phyloP scores from a whole-genome alignment of 768 basidiomycete genomes.

The Pleurotus citrinopileatus region DNA sequence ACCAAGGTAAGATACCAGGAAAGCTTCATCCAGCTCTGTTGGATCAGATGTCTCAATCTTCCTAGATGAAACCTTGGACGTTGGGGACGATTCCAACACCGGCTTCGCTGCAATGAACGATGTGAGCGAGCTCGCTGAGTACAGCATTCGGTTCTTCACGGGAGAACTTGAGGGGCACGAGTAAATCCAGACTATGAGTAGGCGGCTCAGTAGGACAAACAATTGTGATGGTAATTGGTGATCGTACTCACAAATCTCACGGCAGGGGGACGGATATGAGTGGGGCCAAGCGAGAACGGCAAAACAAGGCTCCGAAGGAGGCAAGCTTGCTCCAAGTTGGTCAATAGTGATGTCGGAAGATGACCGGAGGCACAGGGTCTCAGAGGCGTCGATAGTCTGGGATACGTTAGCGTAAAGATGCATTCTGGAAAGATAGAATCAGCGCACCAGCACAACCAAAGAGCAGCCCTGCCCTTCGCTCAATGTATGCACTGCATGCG shows the following conservation, averaged over 20 bases:
- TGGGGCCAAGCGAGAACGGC: slow-evolving; percentile 69
- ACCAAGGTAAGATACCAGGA: slow-evolving; percentile 58
- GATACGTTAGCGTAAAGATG: not conserved
- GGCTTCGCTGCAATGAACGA: slow-evolving; percentile 57
- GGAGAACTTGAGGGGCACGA: slow-evolving; percentile 82
- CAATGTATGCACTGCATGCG: slow-evolving; percentile 61
- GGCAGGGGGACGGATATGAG: slow-evolving; percentile 32
- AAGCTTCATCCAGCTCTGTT: slow-evolving; percentile 61
- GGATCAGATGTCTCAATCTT: slow-evolving; percentile 88
- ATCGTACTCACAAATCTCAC: slow-evolving; percentile 55
- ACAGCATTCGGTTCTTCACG: slow-evolving; percentile 86
- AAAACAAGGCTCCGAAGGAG: slow-evolving; percentile 60
- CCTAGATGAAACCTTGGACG: slow-evolving; percentile 41
- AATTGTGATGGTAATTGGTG: not conserved
- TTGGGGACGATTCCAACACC: slow-evolving; percentile 41
- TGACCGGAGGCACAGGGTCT: slow-evolving; percentile 51
- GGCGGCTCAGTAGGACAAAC: slow-evolving; percentile 1
- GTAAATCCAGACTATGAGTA: slow-evolving; percentile 79
- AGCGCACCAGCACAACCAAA: slow-evolving; percentile 65
- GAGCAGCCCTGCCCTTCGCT: slow-evolving; percentile 42
- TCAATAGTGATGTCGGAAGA: slow-evolving; percentile 36
- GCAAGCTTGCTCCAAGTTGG: slow-evolving; percentile 46
- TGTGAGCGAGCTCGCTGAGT: slow-evolving; percentile 65
- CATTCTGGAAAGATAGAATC: not conserved
- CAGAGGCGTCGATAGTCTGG: slow-evolving; percentile 69